phyloP scores from a whole-genome alignment of 2,329 filamentous ascomycete genomes.

The Monilinia polystroma region DNA sequence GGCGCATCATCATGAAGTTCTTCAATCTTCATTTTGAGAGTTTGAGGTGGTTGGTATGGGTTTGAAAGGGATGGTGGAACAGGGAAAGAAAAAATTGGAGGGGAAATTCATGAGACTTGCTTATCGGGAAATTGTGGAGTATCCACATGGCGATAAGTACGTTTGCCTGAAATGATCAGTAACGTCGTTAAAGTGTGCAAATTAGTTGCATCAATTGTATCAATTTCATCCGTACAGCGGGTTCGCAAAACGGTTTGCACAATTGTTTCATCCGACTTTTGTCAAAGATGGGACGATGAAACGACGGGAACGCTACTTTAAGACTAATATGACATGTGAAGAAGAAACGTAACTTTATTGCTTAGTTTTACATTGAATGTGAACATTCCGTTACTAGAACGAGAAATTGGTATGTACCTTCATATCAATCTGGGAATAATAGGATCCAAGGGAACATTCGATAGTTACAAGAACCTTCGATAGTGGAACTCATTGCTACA shows the following conservation, averaged over 20 bases:
- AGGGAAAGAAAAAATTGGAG: slow-evolving; percentile 23
- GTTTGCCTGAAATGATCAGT: not conserved
- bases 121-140: slow-evolving; percentile 19
- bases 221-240: slow-evolving; percentile 10
- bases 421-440: slow-evolving; percentile 1
- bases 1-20: slow-evolving; percentile 32
- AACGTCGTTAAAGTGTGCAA: not conserved
- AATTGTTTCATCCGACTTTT: slow-evolving; percentile 14
- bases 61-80: slow-evolving; percentile 1
- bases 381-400: slow-evolving; percentile 13
- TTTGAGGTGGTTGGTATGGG: not conserved
- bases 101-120: slow-evolving; percentile 18
- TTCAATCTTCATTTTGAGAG: slow-evolving; percentile 37
- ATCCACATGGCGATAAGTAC: slow-evolving; percentile 23
- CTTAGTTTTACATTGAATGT: slow-evolving; percentile 12
- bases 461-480: slow-evolving; percentile 4
- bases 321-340: slow-evolving; percentile 10
- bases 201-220: slow-evolving; percentile 5
- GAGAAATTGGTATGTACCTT: slow-evolving; percentile 5
- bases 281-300: slow-evolving; percentile 16
- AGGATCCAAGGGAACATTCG: slow-evolving; percentile 1
- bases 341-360: slow-evolving; percentile 7
- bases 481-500: slow-evolving; percentile 11
- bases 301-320: slow-evolving; percentile 6
- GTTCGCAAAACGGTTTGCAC: slow-evolving; percentile 19